Percentiles rank a stretch among this genome's conserved stretches.
Conservation (phyloP, 2,329 filamentous ascomycete species). For the Microdochium trichocladiopsis region DNA sequence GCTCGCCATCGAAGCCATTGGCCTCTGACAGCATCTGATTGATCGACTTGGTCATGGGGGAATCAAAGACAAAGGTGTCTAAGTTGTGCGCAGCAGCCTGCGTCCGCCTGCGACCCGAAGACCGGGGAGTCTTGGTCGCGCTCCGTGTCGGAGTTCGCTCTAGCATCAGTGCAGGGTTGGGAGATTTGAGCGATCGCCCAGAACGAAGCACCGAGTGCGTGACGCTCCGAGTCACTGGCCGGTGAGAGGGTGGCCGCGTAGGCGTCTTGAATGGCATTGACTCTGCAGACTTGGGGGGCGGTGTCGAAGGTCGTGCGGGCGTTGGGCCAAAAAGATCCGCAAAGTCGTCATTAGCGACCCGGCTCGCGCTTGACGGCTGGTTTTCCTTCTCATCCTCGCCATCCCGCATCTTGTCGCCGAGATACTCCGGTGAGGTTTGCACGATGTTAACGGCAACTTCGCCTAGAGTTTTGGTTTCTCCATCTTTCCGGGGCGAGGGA, state of each 20-base stretch:
- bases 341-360: conserved; percentile 22
- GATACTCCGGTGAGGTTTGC: conserved; percentile 30
- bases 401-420: conserved; percentile 23
- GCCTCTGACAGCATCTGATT: conserved; percentile 56
- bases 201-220: conserved; percentile 33
- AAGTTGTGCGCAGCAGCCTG: neutral
- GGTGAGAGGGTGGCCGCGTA: conserved; percentile 53
- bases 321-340: conserved; percentile 60
- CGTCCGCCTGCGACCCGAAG: conserved; percentile 6
- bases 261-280: conserved; percentile 52
- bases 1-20: conserved; percentile 32
- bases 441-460: conserved; percentile 48
- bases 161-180: neutral
- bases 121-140: conserved; percentile 4
- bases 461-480: conserved; percentile 52
- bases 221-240: conserved; percentile 54
- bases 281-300: conserved; percentile 40
- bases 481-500: conserved; percentile 65
- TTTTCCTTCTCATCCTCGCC: conserved; percentile 36
- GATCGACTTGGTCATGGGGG: conserved; percentile 32
- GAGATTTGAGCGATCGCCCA: neutral
- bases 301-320: conserved; percentile 41
- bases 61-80: conserved; percentile 5
- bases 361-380: conserved; percentile 24
- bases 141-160: neutral